Percentiles rank a stretch among this genome's conserved stretches.
phyloP scores from a whole-genome alignment of 345 rosid species.

The Pugionium dolabratum region DNA sequence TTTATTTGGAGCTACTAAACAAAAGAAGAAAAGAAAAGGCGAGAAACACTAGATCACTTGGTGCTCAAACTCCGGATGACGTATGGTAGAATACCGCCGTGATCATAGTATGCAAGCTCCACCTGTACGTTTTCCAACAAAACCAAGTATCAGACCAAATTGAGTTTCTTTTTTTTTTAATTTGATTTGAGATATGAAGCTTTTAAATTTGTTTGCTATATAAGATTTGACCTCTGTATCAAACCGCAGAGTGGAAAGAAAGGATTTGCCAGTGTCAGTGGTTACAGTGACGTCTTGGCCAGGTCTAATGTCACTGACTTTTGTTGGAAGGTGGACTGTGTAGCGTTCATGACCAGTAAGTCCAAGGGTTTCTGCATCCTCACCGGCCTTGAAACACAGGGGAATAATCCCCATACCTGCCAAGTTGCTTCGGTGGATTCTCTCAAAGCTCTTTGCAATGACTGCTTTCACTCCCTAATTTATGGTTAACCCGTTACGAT shows the following conservation, averaged over 20 bases:
- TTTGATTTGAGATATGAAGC: neutral
- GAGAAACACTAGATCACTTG: constrained; percentile 35
- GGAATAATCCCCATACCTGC: constrained; percentile 72
- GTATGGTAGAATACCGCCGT: constrained; percentile 79
- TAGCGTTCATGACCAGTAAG: constrained; percentile 62
- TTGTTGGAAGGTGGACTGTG: constrained; percentile 59
- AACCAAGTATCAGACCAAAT: neutral
- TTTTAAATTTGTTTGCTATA: neutral
- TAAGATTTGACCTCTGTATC: constrained; percentile 68
- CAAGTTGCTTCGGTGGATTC: constrained; percentile 63
- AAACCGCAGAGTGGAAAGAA: constrained; percentile 67
- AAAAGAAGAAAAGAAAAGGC: constrained; percentile 9
- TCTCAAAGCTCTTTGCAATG: constrained; percentile 69
- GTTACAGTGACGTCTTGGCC: constrained; percentile 74
- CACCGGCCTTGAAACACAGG: constrained; percentile 59
- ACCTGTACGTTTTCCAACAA: constrained; percentile 48
- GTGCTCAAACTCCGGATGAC: constrained; percentile 56
- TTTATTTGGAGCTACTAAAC: constrained; percentile 23
- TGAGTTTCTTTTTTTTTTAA: neutral
- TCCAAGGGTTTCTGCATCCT: constrained; percentile 60
- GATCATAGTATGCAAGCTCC: constrained; percentile 70
- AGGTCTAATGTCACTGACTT: constrained; percentile 68
- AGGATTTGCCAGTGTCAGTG: constrained; percentile 67
- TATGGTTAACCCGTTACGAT: constrained; percentile 12
- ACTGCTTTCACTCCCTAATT: constrained; percentile 66